These are phyloP conservation scores for Irpex sp. DNA, from an alignment of 1,284 basidiomycete genomes.

Conservation along the genomic window DNA sequence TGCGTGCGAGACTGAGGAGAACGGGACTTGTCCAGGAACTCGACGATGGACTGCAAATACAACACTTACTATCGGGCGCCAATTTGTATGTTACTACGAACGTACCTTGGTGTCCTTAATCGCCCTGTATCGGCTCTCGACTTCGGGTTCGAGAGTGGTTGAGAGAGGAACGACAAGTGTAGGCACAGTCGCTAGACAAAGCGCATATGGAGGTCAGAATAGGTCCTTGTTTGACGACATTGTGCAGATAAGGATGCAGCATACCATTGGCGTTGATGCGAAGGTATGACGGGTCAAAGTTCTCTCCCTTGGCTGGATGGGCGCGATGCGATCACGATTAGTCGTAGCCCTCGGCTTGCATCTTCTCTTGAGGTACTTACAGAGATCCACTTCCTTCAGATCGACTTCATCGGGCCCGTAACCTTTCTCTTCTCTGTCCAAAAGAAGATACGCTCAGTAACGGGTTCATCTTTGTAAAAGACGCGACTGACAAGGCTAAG, in stretches of 20 bases:
- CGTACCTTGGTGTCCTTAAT: slow-evolving; percentile 70
- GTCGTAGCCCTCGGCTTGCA: not conserved
- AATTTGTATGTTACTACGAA: not conserved
- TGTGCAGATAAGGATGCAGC: not conserved
- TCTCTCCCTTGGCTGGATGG: slow-evolving; percentile 56
- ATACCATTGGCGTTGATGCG: slow-evolving; percentile 75
- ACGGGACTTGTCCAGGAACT: slow-evolving; percentile 80
- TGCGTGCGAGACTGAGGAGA: slow-evolving; percentile 59
- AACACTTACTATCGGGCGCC: not conserved
- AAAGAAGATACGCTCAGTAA: not conserved
- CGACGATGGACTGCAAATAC: slow-evolving; percentile 56
- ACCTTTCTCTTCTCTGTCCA: slow-evolving; percentile 61
- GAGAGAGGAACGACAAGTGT: slow-evolving; percentile 78
- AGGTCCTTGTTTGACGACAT: not conserved
- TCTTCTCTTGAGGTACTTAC: slow-evolving; percentile 30
- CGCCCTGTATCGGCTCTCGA: slow-evolving; percentile 78
- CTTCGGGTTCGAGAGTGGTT: slow-evolving; percentile 64
- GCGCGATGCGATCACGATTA: slow-evolving; percentile 4
- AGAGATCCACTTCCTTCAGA: slow-evolving; percentile 53
- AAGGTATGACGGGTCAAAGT: slow-evolving; percentile 59
- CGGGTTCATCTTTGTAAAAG: not conserved
- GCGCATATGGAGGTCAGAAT: not conserved
- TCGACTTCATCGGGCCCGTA: slow-evolving; percentile 67
- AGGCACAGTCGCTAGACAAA: slow-evolving; percentile 65
- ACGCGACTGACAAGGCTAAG: slow-evolving; percentile 41